Evolutionary conservation across 2,329 filamentous ascomycete species (phyloP), one percentile per base, ranked within the genome.

Genomic region (Fusarium dimerum): DNA sequence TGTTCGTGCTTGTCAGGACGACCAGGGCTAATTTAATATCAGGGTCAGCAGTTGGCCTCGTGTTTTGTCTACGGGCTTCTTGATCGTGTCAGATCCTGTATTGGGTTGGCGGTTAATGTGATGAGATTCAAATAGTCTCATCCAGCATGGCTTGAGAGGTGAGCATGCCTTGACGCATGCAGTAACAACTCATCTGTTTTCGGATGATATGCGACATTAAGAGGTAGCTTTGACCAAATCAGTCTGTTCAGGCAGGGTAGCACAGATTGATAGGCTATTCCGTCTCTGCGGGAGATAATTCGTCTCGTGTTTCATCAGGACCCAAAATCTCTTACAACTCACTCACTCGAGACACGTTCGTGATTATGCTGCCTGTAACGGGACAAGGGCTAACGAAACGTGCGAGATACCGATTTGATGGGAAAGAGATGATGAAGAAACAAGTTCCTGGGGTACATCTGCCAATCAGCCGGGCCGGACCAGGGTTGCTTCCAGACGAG

Each of bases 321-420:
- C 55, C 52, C 54, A 49, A 41, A 49, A 34, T 40, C 34, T 34
- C 41, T 36, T 20, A 47, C 46, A 59, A 41, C 45, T 48, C 57
- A 41, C 45, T 48, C 57, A 61, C 20, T 45, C 36, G 32, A 15
- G 54, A 50, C 45, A 57, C 55, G 54, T 36, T 9, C 54, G 59
- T 55, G 7, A 26, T 26, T 26, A 26, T 7, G 20, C 41, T 58
- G 47, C 47, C 45, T 54, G 56, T 59, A 48, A 52, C 61, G 52
- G 54, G 53, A 54, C 30, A 50, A 52, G 52, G 45, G 46, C 50
- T 18, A 49, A 47, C 49, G 56, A 63, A 65, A 66, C 63, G 63
- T 64, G 63, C 63, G 52, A 50, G 47, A 47, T 53, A 60, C 53
- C 63, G 61, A 65, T 65, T 66, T 65, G 63, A 61, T 52, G 50